Evolutionary conservation across 2,329 filamentous ascomycete genomes (phyloP).

Genomic region (Cytospora piceae): DNA sequence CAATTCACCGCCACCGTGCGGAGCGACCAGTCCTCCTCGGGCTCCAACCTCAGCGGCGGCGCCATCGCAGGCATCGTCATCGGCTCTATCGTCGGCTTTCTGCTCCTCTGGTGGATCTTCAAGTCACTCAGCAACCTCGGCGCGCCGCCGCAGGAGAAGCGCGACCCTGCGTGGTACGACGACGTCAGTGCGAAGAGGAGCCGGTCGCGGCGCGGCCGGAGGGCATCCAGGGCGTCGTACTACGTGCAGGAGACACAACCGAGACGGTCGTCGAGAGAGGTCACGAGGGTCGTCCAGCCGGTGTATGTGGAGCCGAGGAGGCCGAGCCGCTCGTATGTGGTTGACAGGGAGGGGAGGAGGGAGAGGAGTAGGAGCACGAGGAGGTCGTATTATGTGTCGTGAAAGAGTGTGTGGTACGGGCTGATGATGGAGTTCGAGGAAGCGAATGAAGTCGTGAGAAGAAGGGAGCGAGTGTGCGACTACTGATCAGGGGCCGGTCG

Average conservation of each 20-base stretch:
- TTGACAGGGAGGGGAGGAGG: not conserved
- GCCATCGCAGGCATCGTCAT: constrained; percentile 57
- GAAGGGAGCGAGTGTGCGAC: not conserved
- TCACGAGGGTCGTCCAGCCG: constrained; percentile 4
- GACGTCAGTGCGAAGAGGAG: constrained; percentile 31
- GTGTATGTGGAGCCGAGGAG: constrained; percentile 13
- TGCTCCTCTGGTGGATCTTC: constrained; percentile 53
- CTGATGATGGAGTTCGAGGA: not conserved
- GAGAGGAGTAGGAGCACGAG: not conserved
- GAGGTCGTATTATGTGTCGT: not conserved
- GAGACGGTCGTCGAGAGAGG: constrained; percentile 7
- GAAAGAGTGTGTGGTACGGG: not conserved
- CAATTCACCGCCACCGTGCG: constrained; percentile 41
- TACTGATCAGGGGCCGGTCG: not conserved
- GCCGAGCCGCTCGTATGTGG: constrained; percentile 11
- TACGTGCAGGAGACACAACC: constrained; percentile 6
- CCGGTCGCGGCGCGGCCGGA: constrained; percentile 8
- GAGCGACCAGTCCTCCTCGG: constrained; percentile 30
- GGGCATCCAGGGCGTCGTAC: not conserved
- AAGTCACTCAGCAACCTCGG: constrained; percentile 49
- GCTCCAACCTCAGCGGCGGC: constrained; percentile 46
- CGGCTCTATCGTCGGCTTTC: constrained; percentile 50
- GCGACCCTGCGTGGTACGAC: constrained; percentile 39
- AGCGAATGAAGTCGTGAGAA: not conserved
- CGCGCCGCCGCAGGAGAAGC: constrained; percentile 39